Conservation (phyloP, 2,329 filamentous ascomycete genomes). For the Diaporthe ilicicola region DNA sequence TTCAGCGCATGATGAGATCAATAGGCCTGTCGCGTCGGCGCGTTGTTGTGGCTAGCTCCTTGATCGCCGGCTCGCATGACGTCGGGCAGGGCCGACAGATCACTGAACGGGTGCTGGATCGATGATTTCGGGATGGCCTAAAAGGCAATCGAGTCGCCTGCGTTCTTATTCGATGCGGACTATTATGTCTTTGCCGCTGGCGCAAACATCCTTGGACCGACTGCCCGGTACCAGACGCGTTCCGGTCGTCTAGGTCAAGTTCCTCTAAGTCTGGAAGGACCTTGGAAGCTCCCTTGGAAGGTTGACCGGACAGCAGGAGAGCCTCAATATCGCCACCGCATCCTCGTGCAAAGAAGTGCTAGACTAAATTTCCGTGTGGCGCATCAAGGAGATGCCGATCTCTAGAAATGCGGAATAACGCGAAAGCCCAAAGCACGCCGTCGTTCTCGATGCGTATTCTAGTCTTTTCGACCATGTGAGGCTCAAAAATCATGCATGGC, state of each 20-base stretch:
- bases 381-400: neutral
- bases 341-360: neutral
- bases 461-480: neutral
- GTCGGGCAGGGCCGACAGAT: constrained; percentile 28
- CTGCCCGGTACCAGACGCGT: neutral
- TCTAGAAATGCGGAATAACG: neutral
- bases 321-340: constrained; percentile 19
- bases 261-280: neutral
- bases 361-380: neutral
- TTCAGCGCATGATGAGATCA: constrained; percentile 16
- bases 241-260: too few species aligned
- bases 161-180: neutral
- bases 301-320: neutral
- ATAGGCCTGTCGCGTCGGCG: constrained; percentile 30
- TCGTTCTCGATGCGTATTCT: neutral
- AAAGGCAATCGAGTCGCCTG: neutral
- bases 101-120: constrained; percentile 27
- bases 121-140: constrained; percentile 6
- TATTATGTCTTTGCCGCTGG: constrained; percentile 17
- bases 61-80: constrained; percentile 32
- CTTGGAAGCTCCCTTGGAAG: neutral
- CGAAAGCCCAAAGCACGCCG: neutral
- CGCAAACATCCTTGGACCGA: neutral
- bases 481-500: neutral
- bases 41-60: constrained; percentile 16